These are phyloP conservation scores for Penicillium argentinense DNA, from an alignment of 495 filamentous ascomycete species.

Conservation along the genomic window DNA sequence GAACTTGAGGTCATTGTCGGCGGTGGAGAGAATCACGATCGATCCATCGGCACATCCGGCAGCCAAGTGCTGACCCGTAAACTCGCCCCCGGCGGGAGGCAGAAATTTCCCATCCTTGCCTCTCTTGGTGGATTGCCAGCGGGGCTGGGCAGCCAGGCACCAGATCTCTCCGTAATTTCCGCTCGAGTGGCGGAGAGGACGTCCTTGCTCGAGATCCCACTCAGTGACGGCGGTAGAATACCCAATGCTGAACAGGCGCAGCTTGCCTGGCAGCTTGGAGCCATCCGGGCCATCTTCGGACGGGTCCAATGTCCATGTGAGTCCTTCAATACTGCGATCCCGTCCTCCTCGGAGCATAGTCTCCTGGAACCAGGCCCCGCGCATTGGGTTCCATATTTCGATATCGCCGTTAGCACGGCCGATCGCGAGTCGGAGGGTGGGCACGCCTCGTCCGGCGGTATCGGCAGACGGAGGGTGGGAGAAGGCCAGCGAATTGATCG, in stretches of 20 bases:
- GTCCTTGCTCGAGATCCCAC: constrained; percentile 82
- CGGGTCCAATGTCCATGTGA: constrained; percentile 90
- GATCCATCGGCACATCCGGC: constrained; percentile 92
- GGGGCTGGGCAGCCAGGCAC: constrained; percentile 90
- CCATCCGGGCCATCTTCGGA: constrained; percentile 63
- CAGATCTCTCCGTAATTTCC: constrained; percentile 96
- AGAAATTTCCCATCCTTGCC: constrained; percentile 34
- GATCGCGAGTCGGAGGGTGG: constrained; percentile 75
- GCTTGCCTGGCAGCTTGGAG: constrained; percentile 63
- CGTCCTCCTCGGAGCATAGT: constrained; percentile 79
- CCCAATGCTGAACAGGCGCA: constrained; percentile 94
- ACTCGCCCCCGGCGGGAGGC: constrained; percentile 43
- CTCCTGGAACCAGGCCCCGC: constrained; percentile 88
- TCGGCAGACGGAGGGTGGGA: constrained; percentile 70
- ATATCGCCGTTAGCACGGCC: constrained; percentile 95
- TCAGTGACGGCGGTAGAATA: constrained; percentile 90
- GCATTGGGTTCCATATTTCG: constrained; percentile 94
- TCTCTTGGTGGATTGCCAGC: constrained; percentile 41
- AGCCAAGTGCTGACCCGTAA: constrained; percentile 69
- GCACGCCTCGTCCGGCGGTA: constrained; percentile 48
- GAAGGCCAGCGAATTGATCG: constrained; percentile 93
- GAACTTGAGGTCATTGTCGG: constrained; percentile 74
- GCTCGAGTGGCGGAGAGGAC: constrained; percentile 75
- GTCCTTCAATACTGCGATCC: constrained; percentile 82
- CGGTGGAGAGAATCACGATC: constrained; percentile 80